Percentiles rank a stretch among this genome's conserved stretches.
Evolutionary conservation across 2,329 filamentous ascomycete genomes (phyloP).

Genomic region (Trichoderma citrinoviride): DNA sequence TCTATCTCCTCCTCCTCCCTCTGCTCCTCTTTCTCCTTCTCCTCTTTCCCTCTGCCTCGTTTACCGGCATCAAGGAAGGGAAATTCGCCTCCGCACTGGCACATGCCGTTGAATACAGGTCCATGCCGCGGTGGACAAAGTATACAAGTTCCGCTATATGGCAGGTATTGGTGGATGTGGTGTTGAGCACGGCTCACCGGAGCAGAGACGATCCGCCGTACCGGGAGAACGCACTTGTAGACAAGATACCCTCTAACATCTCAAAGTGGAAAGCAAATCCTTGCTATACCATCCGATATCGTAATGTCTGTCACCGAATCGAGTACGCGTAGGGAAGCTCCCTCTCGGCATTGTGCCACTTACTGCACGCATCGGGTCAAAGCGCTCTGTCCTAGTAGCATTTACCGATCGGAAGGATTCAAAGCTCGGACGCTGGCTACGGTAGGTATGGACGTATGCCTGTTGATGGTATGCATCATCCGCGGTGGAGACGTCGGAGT

Average conservation of each 20-base stretch:
- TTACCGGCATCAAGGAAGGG: background rate
- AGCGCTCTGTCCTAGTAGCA: background rate
- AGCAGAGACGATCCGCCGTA: background rate
- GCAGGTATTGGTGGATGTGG: background rate
- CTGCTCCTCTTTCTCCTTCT: background rate
- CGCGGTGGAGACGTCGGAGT: background rate
- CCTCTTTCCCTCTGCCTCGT: background rate
- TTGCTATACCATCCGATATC: background rate
- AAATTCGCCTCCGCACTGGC: constrained; percentile 1
- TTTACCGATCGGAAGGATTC: constrained; percentile 4
- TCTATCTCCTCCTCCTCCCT: too few species aligned
- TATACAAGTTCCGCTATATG: constrained; percentile 2
- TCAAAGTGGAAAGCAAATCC: background rate
- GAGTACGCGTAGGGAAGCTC: background rate
- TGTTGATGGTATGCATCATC: background rate
- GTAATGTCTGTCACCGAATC: background rate
- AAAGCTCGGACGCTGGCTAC: background rate
- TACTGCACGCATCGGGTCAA: background rate
- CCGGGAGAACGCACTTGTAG: background rate
- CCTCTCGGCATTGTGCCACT: background rate
- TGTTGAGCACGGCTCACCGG: constrained; percentile 5
- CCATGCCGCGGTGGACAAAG: constrained; percentile 6
- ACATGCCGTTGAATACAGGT: background rate
- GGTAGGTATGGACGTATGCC: background rate
- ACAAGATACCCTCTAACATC: background rate